A percentile compares a stretch with the other conserved stretches of the same genome.
phyloP scores from a whole-genome alignment of 768 basidiomycete species.

The Heimioporus sp. region DNA sequence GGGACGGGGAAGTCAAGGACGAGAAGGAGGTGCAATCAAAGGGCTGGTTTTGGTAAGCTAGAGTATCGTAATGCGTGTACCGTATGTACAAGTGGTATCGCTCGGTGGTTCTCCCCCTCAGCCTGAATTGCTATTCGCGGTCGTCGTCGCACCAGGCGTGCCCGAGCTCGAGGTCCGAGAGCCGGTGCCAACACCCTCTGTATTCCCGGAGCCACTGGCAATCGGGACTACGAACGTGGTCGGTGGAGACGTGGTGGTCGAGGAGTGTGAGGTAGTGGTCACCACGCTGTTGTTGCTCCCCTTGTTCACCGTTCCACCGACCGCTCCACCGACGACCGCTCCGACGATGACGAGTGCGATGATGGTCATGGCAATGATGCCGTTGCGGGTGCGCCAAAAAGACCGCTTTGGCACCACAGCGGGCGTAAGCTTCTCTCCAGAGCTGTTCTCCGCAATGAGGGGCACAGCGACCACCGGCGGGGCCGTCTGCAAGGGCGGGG shows the following conservation, averaged over 20 bases:
- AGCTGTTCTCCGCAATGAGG: constrained; percentile 4
- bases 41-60: constrained; percentile 50
- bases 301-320: constrained; percentile 46
- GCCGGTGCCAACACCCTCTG: no score
- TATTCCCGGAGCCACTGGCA: no score
- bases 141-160: not conserved
- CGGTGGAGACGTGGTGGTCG: no score
- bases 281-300: not conserved
- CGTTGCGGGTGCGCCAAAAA: constrained; percentile 51
- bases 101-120: not conserved
- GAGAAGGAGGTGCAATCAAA: constrained; percentile 43
- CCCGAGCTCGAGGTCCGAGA: no score
- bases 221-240: no score
- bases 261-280: no score
- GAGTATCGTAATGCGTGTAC: not conserved
- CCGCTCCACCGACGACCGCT: constrained; percentile 56
- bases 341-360: constrained; percentile 43
- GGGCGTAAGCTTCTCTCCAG: constrained; percentile 13
- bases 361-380: constrained; percentile 39
- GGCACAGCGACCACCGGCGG: constrained; percentile 15
- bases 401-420: constrained; percentile 20
- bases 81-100: not conserved
- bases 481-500: constrained; percentile 7
- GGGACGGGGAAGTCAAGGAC: constrained; percentile 62
- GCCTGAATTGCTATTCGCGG: not conserved